A percentile compares a stretch with the other conserved stretches of the same genome.
These are phyloP conservation scores for Pelargonium nanum DNA, from an alignment of 345 rosid genomes.

Conservation along the genomic window DNA sequence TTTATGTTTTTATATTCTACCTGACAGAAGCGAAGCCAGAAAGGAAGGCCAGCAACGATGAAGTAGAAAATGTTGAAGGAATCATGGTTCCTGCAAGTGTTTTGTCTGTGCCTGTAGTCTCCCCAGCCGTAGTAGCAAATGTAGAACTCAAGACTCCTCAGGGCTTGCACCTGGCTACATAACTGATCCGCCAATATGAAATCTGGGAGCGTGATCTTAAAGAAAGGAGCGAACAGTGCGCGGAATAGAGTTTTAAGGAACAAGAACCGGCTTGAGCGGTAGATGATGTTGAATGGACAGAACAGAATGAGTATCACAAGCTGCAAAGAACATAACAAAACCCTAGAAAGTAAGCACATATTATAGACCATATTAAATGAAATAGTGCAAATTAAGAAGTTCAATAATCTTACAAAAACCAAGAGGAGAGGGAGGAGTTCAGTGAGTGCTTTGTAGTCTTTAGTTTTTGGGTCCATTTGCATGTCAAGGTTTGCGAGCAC, in stretches of 20 bases:
- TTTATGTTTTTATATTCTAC: too few relatives aligned
- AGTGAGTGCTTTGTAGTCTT: slow-evolving; percentile 41
- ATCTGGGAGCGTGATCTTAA: background rate
- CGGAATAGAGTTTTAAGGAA: background rate
- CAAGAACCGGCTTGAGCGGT: background rate
- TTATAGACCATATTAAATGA: too few relatives aligned
- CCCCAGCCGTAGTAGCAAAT: background rate
- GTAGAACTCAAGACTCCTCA: background rate
- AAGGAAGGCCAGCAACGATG: background rate
- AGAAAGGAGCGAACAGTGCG: background rate
- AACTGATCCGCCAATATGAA: background rate
- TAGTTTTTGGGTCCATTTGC: slow-evolving; percentile 71
- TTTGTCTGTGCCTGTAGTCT: background rate
- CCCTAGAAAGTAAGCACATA: background rate
- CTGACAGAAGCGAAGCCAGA: background rate
- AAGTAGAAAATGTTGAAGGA: background rate
- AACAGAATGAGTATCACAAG: slow-evolving; percentile 26
- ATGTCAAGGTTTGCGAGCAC: slow-evolving; percentile 63
- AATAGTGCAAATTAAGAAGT: too few relatives aligned
- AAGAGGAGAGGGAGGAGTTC: slow-evolving; percentile 61
- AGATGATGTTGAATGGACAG: slow-evolving; percentile 23
- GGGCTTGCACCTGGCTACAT: background rate
- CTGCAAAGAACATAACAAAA: slow-evolving; percentile 22
- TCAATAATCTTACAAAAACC: slow-evolving; percentile 33
- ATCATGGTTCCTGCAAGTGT: background rate